Base-by-base conservation (phyloP, 2,329 filamentous ascomycete species). In the Penicillium rolfsii region DNA sequence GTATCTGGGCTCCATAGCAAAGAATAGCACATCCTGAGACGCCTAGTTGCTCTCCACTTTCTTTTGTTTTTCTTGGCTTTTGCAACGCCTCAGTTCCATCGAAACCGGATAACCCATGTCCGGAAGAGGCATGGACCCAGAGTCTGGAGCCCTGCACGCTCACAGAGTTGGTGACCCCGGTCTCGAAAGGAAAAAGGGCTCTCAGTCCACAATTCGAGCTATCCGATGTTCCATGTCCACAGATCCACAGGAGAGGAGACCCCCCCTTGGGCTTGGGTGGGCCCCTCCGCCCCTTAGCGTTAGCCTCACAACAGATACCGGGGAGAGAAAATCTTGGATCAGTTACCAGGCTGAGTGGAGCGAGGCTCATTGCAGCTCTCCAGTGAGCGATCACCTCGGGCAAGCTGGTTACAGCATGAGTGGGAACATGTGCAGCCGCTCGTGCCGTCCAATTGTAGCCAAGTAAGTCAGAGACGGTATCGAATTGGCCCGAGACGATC, bases 141-240 rank as follows among this genome's bases (percentile, higher is more conserved):
- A 49, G 46, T 19, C 38, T 54, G 35, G 26, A 54, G 52, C 52
- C 52, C 49, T 28, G 49, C 33, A 61, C 60, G 40, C 55, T 40
- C 26, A 55, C 33, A 30, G 30, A 55, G 26, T 26, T 24, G 28
- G 53, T 35, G 63, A 68, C 68, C 67, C 67, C 65, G 58, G 67
- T 64, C 65, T 67, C 54, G 54, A 64, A 46, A 52, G 54, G 3
- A 11, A 30, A 33, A 33, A 55, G 14, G 12, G 40, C 57, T 22
- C 48, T 52, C 48, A 59, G 55, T 66, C 66, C 66, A 67, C 63
- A 67, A 55, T 64, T 65, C 52, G 66, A 65, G 64, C 60, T 60
- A 67, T 65, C 66, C 43, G n/a, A 46, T 46, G 50, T 36, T 26
- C 35, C 35, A 38, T 26, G 12, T 16, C n/a, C 50, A 53, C 12